Evolutionary conservation across 1,284 basidiomycete genomes (phyloP), one percentile per base, ranked within the genome.

Genomic region (Trametes hirsuta): DNA sequence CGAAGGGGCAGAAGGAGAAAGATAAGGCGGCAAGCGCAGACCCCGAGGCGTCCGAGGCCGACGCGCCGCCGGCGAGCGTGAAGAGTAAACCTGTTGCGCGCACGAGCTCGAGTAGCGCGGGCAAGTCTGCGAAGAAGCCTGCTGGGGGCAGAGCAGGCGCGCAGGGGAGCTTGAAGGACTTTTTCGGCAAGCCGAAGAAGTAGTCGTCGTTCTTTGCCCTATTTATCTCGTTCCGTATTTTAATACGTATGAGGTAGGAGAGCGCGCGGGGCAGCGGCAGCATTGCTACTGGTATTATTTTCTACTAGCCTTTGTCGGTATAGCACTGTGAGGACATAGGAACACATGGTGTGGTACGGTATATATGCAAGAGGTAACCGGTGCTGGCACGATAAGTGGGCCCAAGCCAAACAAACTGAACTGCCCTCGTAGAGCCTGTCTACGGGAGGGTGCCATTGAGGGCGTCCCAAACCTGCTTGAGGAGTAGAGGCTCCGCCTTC

Each of bases 401-500:
- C 30, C 30, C 30, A 8, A 30, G 30, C 30, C 30, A 30, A 30
- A 30, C 30, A 30, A 30, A 30, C 30, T 30, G 8, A 4, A 30
- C 4, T 8, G 5, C 30, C 30, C 30, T 30, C 30, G 30, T 30
- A 5, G 30, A 30, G 8, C 30, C 39, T 18, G 39, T 18, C 39
- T 40, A 60, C 4, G 64, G 61, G 5, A 57, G 56, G 22, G 50
- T 53, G 3, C 62, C 60, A 35, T 44, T 60, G 9, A 74, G 55
- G 65, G 85, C 87, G 41, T 79, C 78, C 67, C 85, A 82, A 45
- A 94, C 82, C 69, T 91, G 88, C 61, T 82, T 79, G 39, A 92
- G 74, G n/a, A 93, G 83, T 1, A 81, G 77, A 5, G 86, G 82
- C 68, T 94, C 91, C 14, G 87, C 82, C 62, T 86, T 84, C 6